Conservation (phyloP, 345 rosid species). For the Tarenaya hassleriana region DNA sequence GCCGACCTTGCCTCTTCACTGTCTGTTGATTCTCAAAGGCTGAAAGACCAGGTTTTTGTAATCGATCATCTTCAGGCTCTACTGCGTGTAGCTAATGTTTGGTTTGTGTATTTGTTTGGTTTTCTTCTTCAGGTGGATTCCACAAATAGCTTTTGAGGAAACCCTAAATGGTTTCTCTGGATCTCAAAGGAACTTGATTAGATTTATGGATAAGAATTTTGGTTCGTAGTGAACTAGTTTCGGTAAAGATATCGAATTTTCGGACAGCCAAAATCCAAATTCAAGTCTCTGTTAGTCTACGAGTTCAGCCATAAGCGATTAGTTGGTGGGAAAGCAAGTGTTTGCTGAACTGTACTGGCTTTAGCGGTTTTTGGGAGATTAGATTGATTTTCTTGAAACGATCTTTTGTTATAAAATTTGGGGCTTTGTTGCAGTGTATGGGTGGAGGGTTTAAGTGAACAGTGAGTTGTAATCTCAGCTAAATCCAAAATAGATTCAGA, state of each 20-base stretch:
- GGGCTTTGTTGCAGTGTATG: neutral
- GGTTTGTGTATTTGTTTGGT: neutral
- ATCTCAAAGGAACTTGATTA: neutral
- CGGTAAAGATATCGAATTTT: too few species aligned
- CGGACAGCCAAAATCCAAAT: too few species aligned
- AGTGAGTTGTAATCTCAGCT: neutral
- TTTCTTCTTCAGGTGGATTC: neutral
- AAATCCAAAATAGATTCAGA: neutral
- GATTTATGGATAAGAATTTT: neutral
- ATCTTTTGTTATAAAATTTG: too few species aligned
- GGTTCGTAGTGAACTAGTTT: too few species aligned
- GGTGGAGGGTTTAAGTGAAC: neutral
- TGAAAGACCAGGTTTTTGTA: conserved; percentile 62
- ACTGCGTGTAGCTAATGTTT: too few species aligned
- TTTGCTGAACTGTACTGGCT: too few species aligned
- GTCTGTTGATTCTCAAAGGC: conserved; percentile 44
- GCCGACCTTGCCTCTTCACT: conserved; percentile 42
- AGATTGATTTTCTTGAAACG: neutral
- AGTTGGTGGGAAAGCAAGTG: too few species aligned
- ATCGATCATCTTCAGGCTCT: neutral
- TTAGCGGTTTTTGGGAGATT: too few species aligned
- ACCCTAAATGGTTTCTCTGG: too few species aligned
- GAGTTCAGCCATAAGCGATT: too few species aligned
- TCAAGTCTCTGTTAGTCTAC: neutral
- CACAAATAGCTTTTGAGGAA: too few species aligned